Evolutionary conservation across 805 yeast genomes (phyloP), one percentile per base, ranked within the genome.

Genomic region (Metschnikowia continentalis): DNA sequence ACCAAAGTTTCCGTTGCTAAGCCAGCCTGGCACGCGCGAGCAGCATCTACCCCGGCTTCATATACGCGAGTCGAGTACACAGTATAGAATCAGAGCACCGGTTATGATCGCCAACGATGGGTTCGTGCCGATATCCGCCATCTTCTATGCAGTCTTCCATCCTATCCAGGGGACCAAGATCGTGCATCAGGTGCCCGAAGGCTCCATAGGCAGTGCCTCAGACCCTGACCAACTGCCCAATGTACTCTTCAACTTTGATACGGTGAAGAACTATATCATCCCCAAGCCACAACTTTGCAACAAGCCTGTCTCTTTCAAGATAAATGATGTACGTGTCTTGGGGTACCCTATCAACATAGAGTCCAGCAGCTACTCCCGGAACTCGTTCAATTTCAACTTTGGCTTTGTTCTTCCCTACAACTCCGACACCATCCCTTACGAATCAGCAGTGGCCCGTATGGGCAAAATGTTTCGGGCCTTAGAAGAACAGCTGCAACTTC

Each of bases 151-250:
- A 0, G 89, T 88, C 0, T 94, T 94, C 68, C 97, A 94, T 61
- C 97, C 97, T 0, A 88, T 94, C 0, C 96, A 90, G 61, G 99
- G 99, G 1, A 86, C 98, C 0, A 90, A 90, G 68, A 91, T 92
- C 5, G 79, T 88, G 5, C 88, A 87, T 61, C 97, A 94, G 65
- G 95, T 90, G 0, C 99, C 99, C 1, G 81, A 83, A 37, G 88
- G 90, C 5, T 75, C 87, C 3, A 80, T 84, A 23, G 58, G 54
- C 23, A 52, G 58, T 17, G 44, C 47, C 30, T 46, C 50, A 2
- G 54, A 17, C 33, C 50, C 50, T 22, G 48, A 47, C 15, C 46
- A 20, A 19, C 47, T 44, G 47, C 35, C 36, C 17, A 47, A 52
- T 26, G 58, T 44, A 35, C 67, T 83, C 50, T 84, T 89, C 61